phyloP scores from a whole-genome alignment of 2,329 filamentous ascomycete species.

The Cladorrhinum sp. region DNA sequence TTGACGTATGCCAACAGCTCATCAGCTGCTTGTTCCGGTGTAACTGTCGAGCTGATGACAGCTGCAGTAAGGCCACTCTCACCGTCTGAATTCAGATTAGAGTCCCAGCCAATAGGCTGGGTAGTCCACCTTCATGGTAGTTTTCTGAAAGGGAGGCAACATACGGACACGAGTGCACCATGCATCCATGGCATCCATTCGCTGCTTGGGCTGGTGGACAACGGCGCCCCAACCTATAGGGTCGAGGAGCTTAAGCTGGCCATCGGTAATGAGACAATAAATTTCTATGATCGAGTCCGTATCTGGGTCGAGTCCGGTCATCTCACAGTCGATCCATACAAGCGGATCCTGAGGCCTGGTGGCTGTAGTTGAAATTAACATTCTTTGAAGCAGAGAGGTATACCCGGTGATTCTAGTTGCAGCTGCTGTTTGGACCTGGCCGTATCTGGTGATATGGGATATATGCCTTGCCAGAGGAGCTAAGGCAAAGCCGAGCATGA shows the following conservation, averaged over 20 bases:
- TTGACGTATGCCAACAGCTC: slow-evolving; percentile 76
- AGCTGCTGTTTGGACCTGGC: background rate
- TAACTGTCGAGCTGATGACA: slow-evolving; percentile 70
- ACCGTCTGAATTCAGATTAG: slow-evolving; percentile 45
- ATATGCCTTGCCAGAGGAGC: background rate
- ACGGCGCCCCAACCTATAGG: slow-evolving; percentile 73
- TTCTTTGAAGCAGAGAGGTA: background rate
- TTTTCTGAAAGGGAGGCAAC: background rate
- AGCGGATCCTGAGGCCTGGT: slow-evolving; percentile 53
- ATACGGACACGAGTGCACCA: slow-evolving; percentile 77
- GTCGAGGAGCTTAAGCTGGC: slow-evolving; percentile 72
- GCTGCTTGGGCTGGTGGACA: slow-evolving; percentile 68
- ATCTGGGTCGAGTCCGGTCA: slow-evolving; percentile 82
- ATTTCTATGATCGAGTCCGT: slow-evolving; percentile 86
- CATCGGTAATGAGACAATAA: slow-evolving; percentile 86
- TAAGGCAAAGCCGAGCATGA: background rate
- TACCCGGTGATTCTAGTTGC: background rate
- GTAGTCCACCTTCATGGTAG: background rate
- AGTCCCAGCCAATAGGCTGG: background rate
- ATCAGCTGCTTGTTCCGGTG: slow-evolving; percentile 67
- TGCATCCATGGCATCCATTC: slow-evolving; percentile 75
- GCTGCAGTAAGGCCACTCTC: slow-evolving; percentile 76
- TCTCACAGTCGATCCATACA: slow-evolving; percentile 86
- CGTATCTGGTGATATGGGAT: background rate
- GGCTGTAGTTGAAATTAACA: background rate